Evolutionary conservation across 176 grass and related monocot genomes (phyloP), one percentile per base, ranked within the genome.

Genomic region (Cocos nucifera): DNA sequence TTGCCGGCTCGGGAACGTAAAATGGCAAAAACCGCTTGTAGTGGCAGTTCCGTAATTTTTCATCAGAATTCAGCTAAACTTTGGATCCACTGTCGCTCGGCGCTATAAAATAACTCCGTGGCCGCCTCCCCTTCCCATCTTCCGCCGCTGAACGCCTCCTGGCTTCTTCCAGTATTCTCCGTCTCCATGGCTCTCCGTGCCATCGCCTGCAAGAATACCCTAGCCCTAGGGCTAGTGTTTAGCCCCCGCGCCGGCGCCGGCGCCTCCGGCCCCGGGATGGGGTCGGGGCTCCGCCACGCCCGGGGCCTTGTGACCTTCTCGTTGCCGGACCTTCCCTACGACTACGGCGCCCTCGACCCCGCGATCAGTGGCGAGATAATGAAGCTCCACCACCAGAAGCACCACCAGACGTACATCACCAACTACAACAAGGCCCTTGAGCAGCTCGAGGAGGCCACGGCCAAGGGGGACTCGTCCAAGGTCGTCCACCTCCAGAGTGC

Each of bases 341-440:
- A 98, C 81, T 98, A 77, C 69, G 79, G 82, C 63, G 88, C 84
- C 8, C 88, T 98, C 63, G 93, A 98, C 57, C 88, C 93, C 44
- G 81, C 53, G 49, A 88, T 98, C 79, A 88, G 84, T 51, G 88
- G 81, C 10, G 93, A 92, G 73, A 98, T 98, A 76, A 98, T 98
- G 93, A 67, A 50, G 30, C 66, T 98, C 61, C 93, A 98, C 84
- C 93, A 98, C 71, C 82, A 92, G 73, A 98, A 98, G 79, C 93
- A 98, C 66, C 93, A 98, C 73, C 87, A 89, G 73, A 80, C 93
- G 62, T 98, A 98, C 60, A 80, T 98, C 49, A 76, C 93, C 66
- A 98, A 98, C 79, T 98, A 92, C 87, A 98, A 98, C 73, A 98
- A 92, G 72, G 88, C 93, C 20, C 87, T 98, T 14, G 87, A 98